phyloP scores from a whole-genome alignment of 306 rosid species.

The Medicago arabica region DNA sequence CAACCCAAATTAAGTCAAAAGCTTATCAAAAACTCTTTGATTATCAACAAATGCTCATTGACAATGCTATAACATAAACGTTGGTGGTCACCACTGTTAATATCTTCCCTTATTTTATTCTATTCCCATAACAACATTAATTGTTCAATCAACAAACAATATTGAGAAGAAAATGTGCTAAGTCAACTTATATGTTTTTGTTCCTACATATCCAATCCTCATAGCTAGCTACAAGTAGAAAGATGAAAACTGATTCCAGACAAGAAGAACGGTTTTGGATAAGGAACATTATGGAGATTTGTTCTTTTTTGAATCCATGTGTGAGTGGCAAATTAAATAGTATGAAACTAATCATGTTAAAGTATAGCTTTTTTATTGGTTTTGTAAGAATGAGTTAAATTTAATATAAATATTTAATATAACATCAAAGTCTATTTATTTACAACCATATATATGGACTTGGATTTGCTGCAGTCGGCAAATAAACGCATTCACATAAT shows the following conservation, averaged over 20 bases:
- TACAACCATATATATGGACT: no score
- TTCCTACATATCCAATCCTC: constrained; percentile 21
- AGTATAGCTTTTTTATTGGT: no score
- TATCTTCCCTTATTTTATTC: constrained; percentile 29
- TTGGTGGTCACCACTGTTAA: constrained; percentile 37
- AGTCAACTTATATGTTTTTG: constrained; percentile 39
- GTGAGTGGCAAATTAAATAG: neutral
- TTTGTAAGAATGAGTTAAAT: no score
- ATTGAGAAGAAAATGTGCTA: neutral
- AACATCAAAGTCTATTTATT: no score
- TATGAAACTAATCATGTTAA: no score
- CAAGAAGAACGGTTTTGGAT: constrained; percentile 10
- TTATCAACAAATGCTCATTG: constrained; percentile 42
- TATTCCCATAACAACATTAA: constrained; percentile 48
- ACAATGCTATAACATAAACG: constrained; percentile 37
- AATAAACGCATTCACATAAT: no score
- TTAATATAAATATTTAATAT: no score
- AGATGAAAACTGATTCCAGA: constrained; percentile 24
- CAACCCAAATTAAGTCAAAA: constrained; percentile 21
- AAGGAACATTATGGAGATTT: constrained; percentile 5
- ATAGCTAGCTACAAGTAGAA: neutral
- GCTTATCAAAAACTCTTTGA: no score
- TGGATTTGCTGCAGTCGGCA: no score
- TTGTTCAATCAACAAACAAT: constrained; percentile 21
- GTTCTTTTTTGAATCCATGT: neutral